A percentile compares a stretch with the other conserved stretches of the same genome.
phyloP scores from a whole-genome alignment of 129 eudicot species.

The Flaveria linearis region DNA sequence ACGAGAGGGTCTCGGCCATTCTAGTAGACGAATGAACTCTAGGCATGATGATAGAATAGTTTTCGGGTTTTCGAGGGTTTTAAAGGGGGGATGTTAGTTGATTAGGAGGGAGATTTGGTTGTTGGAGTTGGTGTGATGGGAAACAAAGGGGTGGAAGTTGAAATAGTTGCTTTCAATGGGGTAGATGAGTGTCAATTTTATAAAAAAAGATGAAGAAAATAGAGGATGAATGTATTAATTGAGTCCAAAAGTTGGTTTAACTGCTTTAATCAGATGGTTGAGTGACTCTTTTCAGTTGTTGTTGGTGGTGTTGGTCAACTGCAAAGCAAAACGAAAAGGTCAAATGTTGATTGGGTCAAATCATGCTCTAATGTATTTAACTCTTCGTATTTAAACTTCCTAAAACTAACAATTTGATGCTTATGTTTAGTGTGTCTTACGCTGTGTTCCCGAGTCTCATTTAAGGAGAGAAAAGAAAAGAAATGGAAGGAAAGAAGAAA shows the following conservation, averaged over 20 bases:
- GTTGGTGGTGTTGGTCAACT: slow-evolving; percentile 44
- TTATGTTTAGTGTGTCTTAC: too few species aligned
- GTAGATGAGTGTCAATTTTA: slow-evolving; percentile 46
- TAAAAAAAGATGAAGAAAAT: slow-evolving; percentile 17
- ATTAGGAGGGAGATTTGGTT: slow-evolving; percentile 44
- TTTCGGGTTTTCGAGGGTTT: slow-evolving; percentile 14
- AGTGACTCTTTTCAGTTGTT: slow-evolving; percentile 22
- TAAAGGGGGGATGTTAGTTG: slow-evolving; percentile 29
- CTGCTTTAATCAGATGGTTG: slow-evolving; percentile 47
- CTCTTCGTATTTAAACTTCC: background rate
- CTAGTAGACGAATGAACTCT: slow-evolving; percentile 37
- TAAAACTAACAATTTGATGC: too few species aligned
- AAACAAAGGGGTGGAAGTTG: slow-evolving; percentile 39
- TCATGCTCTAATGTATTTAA: background rate
- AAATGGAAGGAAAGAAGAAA: too few species aligned
- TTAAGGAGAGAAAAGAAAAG: too few species aligned
- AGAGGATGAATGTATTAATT: slow-evolving; percentile 17
- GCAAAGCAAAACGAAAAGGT: slow-evolving; percentile 26
- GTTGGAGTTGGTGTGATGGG: slow-evolving; percentile 57
- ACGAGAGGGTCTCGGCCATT: slow-evolving; percentile 49
- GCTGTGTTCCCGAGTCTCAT: too few species aligned
- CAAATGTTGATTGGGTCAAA: slow-evolving; percentile 26
- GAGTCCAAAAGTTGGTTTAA: slow-evolving; percentile 52
- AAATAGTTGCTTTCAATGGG: slow-evolving; percentile 48
- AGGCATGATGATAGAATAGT: slow-evolving; percentile 24